Evolutionary conservation across 2,329 filamentous ascomycete species (phyloP).

Genomic region (Penicillium decumbens): DNA sequence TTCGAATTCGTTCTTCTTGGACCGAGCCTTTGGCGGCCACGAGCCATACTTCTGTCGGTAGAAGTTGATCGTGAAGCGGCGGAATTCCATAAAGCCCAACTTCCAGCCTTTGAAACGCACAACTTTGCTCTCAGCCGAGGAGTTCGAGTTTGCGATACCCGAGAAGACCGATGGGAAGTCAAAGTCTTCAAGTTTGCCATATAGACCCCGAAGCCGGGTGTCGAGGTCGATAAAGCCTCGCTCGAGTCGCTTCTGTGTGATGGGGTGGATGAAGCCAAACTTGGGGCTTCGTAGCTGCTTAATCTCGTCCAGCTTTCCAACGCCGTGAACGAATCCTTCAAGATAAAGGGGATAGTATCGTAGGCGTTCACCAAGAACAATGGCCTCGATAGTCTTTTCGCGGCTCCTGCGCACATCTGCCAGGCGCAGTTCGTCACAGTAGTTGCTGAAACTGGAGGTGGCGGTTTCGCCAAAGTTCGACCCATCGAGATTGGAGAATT

Average conservation of each 20-base stretch:
- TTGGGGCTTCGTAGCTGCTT: slow-evolving; percentile 65
- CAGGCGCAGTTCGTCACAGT: slow-evolving; percentile 70
- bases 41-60: slow-evolving; percentile 65
- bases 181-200: slow-evolving; percentile 73
- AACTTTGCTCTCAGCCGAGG: slow-evolving; percentile 67
- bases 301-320: slow-evolving; percentile 73
- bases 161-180: slow-evolving; percentile 88
- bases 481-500: slow-evolving; percentile 59
- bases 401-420: slow-evolving; percentile 75
- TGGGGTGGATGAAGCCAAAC: slow-evolving; percentile 63
- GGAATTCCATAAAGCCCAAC: slow-evolving; percentile 66
- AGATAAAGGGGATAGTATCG: slow-evolving; percentile 77
- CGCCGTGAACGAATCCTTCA: slow-evolving; percentile 86
- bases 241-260: slow-evolving; percentile 74
- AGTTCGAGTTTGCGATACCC: slow-evolving; percentile 79
- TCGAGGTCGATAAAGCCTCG: slow-evolving; percentile 75
- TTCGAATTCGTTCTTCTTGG: slow-evolving; percentile 84
- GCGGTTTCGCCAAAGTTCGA: slow-evolving; percentile 61
- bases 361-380: slow-evolving; percentile 86
- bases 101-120: slow-evolving; percentile 84
- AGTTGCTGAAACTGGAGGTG: slow-evolving; percentile 50
- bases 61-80: slow-evolving; percentile 66
- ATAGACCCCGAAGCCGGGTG: slow-evolving; percentile 65
- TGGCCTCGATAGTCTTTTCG: slow-evolving; percentile 82
- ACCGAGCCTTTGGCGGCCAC: slow-evolving; percentile 86